Percentiles rank a stretch among this genome's conserved stretches.
These are phyloP conservation scores for Rhodotorula sp. DNA, from an alignment of 1,284 basidiomycete genomes.

Conservation along the genomic window DNA sequence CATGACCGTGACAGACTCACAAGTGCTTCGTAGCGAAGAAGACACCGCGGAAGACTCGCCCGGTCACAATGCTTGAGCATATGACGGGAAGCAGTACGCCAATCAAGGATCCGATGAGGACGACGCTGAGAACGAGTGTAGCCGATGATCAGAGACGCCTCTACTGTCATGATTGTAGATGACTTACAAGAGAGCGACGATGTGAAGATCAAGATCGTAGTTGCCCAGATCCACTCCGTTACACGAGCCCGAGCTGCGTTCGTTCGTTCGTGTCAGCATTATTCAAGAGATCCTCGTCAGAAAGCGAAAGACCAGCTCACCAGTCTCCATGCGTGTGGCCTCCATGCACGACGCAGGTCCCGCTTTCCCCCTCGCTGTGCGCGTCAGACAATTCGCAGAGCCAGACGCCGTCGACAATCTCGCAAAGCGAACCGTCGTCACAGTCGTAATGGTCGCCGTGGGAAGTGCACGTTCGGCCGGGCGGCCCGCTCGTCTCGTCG, in stretches of 20 bases:
- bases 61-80: conserved; percentile 20
- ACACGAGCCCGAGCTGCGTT: conserved; percentile 35
- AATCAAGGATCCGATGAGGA: conserved; percentile 50
- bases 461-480: conserved; percentile 14
- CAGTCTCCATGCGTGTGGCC: conserved; percentile 52
- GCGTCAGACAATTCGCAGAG: conserved; percentile 12
- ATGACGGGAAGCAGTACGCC: conserved; percentile 50
- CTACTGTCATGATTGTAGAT: too few relatives aligned
- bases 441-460: conserved; percentile 37
- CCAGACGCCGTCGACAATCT: conserved; percentile 21
- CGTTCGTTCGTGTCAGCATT: not conserved
- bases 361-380: not conserved
- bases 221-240: conserved; percentile 41
- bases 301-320: not conserved
- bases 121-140: conserved; percentile 29
- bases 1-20: conserved; percentile 2
- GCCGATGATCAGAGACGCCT: too few relatives aligned
- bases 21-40: conserved; percentile 52
- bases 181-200: conserved; percentile 49
- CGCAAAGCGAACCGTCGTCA: conserved; percentile 32
- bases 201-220: conserved; percentile 53
- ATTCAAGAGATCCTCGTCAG: too few relatives aligned
- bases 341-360: conserved; percentile 36
- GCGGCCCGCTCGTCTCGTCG: conserved; percentile 15
- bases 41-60: conserved; percentile 32